phyloP scores from a whole-genome alignment of 805 yeast genomes.

The Saccharomycopsis fodiens region DNA sequence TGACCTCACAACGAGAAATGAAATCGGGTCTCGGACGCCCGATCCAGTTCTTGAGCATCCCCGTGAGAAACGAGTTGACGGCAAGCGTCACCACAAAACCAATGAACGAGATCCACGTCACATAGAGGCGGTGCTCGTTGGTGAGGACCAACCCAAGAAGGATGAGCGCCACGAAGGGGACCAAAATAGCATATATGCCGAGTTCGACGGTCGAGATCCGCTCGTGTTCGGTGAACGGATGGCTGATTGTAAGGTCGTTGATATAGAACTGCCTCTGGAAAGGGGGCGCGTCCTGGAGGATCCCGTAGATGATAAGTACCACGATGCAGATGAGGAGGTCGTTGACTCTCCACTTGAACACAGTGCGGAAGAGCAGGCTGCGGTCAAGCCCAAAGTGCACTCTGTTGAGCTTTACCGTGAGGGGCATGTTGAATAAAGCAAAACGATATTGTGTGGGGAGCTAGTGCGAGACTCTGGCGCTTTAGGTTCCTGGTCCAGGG shows the following conservation, averaged over 20 bases:
- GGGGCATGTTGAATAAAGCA: not conserved
- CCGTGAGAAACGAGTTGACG: slow-evolving; percentile 58
- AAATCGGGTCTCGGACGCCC: slow-evolving; percentile 94
- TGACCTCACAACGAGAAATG: slow-evolving; percentile 74
- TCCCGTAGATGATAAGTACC: slow-evolving; percentile 14
- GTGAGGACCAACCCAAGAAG: slow-evolving; percentile 28
- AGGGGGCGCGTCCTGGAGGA: slow-evolving; percentile 35
- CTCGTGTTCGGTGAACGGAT: slow-evolving; percentile 73
- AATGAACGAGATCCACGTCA: slow-evolving; percentile 46
- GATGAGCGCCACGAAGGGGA: slow-evolving; percentile 40
- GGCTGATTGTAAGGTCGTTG: slow-evolving; percentile 69
- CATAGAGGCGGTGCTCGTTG: slow-evolving; percentile 23
- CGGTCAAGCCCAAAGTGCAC: not conserved
- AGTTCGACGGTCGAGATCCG: slow-evolving; percentile 53
- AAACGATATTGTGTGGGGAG: not conserved
- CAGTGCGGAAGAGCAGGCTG: not conserved
- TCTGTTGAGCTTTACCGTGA: not conserved
- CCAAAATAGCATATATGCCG: slow-evolving; percentile 42
- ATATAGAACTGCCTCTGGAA: slow-evolving; percentile 73
- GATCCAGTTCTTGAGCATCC: slow-evolving; percentile 73
- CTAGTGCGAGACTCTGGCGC: no score
- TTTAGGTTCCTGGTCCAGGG: no score
- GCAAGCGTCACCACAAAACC: slow-evolving; percentile 59
- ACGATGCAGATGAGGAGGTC: slow-evolving; percentile 11
- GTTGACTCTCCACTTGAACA: slow-evolving; percentile 15